Evolutionary conservation across 2,329 filamentous ascomycete genomes (phyloP).

Genomic region (Aspergillus unguis): DNA sequence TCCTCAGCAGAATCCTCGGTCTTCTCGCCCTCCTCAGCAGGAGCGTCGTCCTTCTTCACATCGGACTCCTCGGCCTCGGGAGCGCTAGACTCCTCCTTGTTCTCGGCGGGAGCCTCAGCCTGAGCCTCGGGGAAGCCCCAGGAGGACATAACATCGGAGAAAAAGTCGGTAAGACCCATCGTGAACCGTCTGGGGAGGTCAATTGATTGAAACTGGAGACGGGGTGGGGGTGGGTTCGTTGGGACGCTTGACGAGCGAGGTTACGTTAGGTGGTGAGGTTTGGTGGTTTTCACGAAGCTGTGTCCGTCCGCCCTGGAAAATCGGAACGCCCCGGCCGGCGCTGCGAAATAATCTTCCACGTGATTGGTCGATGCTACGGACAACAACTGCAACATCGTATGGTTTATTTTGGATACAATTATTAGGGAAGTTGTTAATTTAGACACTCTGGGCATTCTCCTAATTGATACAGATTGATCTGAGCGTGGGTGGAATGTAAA

Average conservation of each 20-base stretch:
- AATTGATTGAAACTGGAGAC: conserved; percentile 32
- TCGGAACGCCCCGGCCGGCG: conserved; percentile 41
- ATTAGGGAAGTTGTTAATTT: too few species aligned
- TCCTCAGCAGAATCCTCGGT: conserved; percentile 48
- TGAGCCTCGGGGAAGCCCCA: conserved; percentile 60
- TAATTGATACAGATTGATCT: not conserved
- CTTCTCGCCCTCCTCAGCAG: conserved; percentile 47
- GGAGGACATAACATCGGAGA: conserved; percentile 63
- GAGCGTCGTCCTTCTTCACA: conserved; percentile 32
- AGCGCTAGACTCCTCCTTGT: conserved; percentile 45
- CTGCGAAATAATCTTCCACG: conserved; percentile 41
- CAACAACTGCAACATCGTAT: too few species aligned
- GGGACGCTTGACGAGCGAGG: conserved; percentile 23
- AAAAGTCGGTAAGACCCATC: conserved; percentile 65
- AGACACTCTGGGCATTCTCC: not conserved
- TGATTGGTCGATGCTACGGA: conserved; percentile 33
- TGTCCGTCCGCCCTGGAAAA: conserved; percentile 32
- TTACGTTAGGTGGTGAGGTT: conserved; percentile 22
- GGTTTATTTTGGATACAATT: too few species aligned
- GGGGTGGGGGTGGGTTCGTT: conserved; percentile 20
- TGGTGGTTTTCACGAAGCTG: conserved; percentile 37
- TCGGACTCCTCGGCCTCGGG: conserved; percentile 39
- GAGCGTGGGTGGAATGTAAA: not conserved
- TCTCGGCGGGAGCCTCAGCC: conserved; percentile 57
- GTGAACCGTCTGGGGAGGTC: conserved; percentile 28